Percentiles rank a stretch among this genome's conserved stretches.
Conservation (phyloP, 257 asterid species). For the Nicotiana paniculata region DNA sequence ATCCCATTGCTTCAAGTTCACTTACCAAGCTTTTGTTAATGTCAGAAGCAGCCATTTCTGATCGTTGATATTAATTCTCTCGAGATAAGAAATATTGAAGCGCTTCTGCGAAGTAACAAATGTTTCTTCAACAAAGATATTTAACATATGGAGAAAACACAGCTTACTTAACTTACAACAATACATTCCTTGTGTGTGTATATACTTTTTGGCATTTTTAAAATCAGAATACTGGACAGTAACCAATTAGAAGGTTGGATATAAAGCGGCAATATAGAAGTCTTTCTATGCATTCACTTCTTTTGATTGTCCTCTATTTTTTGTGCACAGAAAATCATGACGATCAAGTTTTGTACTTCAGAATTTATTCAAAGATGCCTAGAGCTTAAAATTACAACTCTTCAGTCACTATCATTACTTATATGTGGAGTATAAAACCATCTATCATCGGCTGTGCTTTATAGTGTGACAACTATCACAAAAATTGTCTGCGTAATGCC, state of each 20-base stretch:
- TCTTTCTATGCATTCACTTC: background rate
- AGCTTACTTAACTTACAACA: background rate
- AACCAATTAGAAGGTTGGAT: background rate
- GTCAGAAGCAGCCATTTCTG: slow-evolving; percentile 33
- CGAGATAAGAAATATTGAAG: background rate
- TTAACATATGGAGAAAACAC: background rate
- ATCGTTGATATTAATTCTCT: background rate
- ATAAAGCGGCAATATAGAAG: background rate
- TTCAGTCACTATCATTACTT: background rate
- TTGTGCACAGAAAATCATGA: background rate
- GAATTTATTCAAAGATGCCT: background rate
- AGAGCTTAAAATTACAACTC: background rate
- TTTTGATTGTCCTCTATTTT: background rate
- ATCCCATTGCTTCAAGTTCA: slow-evolving; percentile 70
- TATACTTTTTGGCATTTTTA: background rate
- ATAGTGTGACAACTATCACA: background rate
- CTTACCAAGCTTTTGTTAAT: slow-evolving; percentile 43
- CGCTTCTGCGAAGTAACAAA: background rate
- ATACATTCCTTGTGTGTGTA: background rate
- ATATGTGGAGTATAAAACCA: background rate
- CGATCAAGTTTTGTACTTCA: background rate
- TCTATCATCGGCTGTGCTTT: background rate
- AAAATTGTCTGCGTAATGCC: background rate
- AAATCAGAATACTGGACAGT: background rate
- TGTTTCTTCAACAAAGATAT: background rate